Conservation (phyloP, 73 alveolate genomes). For the Paramecium primaurelia region DNA sequence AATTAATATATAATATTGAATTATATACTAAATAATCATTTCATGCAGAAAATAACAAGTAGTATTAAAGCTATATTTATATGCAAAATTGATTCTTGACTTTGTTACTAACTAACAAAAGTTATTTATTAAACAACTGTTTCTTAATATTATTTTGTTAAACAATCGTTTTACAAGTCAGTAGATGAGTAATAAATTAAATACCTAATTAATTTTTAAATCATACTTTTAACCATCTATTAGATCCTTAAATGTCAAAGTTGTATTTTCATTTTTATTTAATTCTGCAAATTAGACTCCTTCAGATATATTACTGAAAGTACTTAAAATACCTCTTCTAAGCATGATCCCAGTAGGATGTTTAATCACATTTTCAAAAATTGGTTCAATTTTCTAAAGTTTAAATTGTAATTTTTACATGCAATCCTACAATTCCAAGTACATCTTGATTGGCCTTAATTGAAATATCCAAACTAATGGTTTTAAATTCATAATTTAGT, state of each 20-base stretch:
- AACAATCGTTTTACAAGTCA: constrained; percentile 7
- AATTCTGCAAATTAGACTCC: constrained; percentile 15
- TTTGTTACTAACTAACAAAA: not conserved
- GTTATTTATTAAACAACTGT: constrained; percentile 11
- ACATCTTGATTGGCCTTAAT: not conserved
- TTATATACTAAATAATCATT: not conserved
- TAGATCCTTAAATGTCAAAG: not conserved
- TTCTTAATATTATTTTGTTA: not conserved
- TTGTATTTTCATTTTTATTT: not conserved
- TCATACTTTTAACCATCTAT: constrained; percentile 4
- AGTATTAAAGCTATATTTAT: not conserved
- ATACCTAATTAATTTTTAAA: not conserved
- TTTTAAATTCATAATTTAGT: not conserved
- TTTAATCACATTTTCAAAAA: not conserved
- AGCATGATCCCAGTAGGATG: constrained; percentile 19
- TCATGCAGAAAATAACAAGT: not conserved
- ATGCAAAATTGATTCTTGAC: not conserved
- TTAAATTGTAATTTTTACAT: not conserved
- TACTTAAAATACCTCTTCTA: constrained; percentile 33
- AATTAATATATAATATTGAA: not conserved
- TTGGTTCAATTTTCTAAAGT: not conserved
- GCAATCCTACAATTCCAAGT: constrained; percentile 12
- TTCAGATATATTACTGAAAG: constrained; percentile 1
- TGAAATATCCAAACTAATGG: not conserved
- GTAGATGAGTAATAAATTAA: not conserved